Base-by-base conservation (phyloP, 2,329 filamentous ascomycete species). In the Penicillium corylophilum region DNA sequence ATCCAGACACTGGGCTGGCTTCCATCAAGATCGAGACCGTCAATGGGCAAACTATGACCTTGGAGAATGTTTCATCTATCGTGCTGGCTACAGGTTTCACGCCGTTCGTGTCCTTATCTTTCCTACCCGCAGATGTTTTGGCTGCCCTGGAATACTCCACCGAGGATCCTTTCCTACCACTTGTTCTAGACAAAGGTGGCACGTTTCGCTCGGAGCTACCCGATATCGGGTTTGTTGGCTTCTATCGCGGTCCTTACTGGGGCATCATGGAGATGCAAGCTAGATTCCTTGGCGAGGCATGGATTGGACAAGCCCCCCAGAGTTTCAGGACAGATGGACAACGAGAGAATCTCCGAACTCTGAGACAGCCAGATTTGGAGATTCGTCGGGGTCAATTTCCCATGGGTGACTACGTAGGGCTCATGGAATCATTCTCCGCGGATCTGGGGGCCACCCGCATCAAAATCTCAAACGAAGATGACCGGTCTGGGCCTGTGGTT, bases 251-350 rank as follows among this genome's bases (percentile, higher is more conserved):
- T 0, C 89, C 89, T 0, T 94, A 90, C 67, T 95, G 90, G 90
- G 87, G 87, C 1, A 84, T 91, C 0, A 90, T 93, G 80, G 89
- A 94, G 68, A 89, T 91, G 86, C 90, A 95, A 71, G 86, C 89
- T 2, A 81, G 87, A 1, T 80, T 88, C 55, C 73, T 92, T 5
- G 78, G 85, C 0, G 69, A 79, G 12, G 67, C 83, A 10, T 92
- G 88, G 87, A 70, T 64, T 6, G 43, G 28, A 3, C 33, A 52
- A 4, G 28, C 23, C 0, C 16, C 50, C 26, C n/a, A 55, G 38
- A 39, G 69, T 1, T 60, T 68, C 1, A 48, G 63, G 2, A 62
- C 60, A 54, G 46, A 50, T 15, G 13, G 50, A 1, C 64, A 68
- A 59, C 57, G 65, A 46, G 16, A 60, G 64, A 43, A 50, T 1